Percentiles rank a stretch among this genome's conserved stretches.
Conservation (phyloP, 192 early-diverging fungal species). For the Backusella luteola region DNA sequence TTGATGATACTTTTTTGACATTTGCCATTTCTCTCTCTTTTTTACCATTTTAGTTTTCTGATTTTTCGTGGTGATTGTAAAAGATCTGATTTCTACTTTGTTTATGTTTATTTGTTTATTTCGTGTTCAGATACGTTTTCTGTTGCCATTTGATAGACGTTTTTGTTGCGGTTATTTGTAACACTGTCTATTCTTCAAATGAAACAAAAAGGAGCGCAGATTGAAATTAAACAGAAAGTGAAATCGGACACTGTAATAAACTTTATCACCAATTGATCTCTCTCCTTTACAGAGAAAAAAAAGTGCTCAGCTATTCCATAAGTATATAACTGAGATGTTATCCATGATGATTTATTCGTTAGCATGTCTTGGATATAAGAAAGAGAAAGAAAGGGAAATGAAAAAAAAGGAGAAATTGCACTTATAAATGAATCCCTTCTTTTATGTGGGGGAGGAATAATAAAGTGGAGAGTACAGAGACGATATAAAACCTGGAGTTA, state of each 20-base stretch:
- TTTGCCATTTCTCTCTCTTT: not conserved
- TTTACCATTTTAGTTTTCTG: not conserved
- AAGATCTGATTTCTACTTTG: not conserved
- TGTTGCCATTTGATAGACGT: not conserved
- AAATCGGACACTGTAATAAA: not conserved
- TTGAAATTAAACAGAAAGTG: not conserved
- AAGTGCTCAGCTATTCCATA: not conserved
- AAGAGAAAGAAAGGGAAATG: not conserved
- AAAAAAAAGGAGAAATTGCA: not conserved
- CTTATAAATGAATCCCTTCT: not conserved
- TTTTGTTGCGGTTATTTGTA: not conserved
- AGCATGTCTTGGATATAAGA: not conserved
- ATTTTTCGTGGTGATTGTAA: not conserved
- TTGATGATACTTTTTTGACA: not conserved
- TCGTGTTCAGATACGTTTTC: not conserved
- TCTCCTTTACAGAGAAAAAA: not conserved
- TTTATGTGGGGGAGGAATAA: not conserved
- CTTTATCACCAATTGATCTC: not conserved
- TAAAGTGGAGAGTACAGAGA: not conserved
- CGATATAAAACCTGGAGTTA: not conserved
- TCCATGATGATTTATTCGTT: too few species aligned
- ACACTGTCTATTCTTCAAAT: not conserved
- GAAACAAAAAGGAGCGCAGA: constrained; percentile 2
- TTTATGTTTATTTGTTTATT: not conserved
- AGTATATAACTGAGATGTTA: not conserved